phyloP scores from a whole-genome alignment of 768 basidiomycete species.

The Hygrocybe punicea region DNA sequence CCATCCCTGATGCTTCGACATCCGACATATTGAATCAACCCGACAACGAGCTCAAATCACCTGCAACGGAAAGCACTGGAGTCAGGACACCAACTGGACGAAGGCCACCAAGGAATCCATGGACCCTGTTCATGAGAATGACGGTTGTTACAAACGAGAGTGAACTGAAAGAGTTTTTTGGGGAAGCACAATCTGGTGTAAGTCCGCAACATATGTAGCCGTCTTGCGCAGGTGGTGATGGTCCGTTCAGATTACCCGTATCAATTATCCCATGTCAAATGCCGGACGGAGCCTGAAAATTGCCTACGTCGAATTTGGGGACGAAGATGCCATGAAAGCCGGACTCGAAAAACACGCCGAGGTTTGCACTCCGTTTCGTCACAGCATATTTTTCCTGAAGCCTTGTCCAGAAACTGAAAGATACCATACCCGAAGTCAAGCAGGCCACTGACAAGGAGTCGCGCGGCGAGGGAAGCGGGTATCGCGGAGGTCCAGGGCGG shows the following conservation, averaged over 20 bases:
- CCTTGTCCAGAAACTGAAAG: constrained; percentile 61
- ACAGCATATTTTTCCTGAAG: constrained; percentile 7
- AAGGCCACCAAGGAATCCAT: constrained; percentile 66
- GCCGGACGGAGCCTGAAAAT: constrained; percentile 53
- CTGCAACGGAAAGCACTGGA: constrained; percentile 57
- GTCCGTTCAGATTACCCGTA: constrained; percentile 56
- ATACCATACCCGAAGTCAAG: constrained; percentile 61
- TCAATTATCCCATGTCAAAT: constrained; percentile 53
- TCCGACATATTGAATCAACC: constrained; percentile 20
- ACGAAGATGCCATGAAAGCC: constrained; percentile 79
- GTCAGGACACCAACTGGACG: constrained; percentile 68
- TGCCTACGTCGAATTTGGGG: constrained; percentile 87
- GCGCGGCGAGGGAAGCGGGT: constrained; percentile 31
- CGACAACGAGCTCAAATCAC: constrained; percentile 49
- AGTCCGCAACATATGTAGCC: constrained; percentile 26
- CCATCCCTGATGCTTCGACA: constrained; percentile 21
- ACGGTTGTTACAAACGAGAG: constrained; percentile 48
- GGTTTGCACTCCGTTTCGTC: constrained; percentile 40
- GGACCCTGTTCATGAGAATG: constrained; percentile 82
- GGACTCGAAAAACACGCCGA: constrained; percentile 73
- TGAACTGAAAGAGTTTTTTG: constrained; percentile 75
- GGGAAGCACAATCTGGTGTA: constrained; percentile 65
- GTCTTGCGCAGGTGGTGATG: not conserved
- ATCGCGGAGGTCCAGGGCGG: constrained; percentile 38
- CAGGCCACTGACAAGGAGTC: constrained; percentile 62